Percentiles rank a stretch among this genome's conserved stretches.
phyloP scores from a whole-genome alignment of 768 basidiomycete genomes.

The Pulveroboletus ravenelii region DNA sequence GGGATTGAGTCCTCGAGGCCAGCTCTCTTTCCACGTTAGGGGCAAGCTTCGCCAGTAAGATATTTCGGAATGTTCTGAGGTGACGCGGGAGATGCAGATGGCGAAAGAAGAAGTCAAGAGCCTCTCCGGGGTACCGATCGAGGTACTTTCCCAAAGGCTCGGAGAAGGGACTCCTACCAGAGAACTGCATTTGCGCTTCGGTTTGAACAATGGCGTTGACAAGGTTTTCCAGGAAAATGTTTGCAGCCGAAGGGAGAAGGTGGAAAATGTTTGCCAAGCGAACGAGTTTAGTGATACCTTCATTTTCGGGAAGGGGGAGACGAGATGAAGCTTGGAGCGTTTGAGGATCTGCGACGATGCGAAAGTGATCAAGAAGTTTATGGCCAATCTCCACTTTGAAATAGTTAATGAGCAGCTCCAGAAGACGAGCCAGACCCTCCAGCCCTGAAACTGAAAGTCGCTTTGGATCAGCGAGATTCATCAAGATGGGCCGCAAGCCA shows the following conservation, averaged over 20 bases:
- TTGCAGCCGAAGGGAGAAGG: constrained; percentile 88
- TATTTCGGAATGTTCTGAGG: constrained; percentile 78
- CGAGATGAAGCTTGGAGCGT: constrained; percentile 77
- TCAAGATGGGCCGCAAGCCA: constrained; percentile 91
- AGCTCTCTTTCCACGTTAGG: constrained; percentile 70
- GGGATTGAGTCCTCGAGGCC: constrained; percentile 49
- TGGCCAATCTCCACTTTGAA: constrained; percentile 99
- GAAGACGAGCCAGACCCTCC: constrained; percentile 88
- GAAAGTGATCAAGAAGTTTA: constrained; percentile 95
- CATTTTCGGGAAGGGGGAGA: constrained; percentile 79
- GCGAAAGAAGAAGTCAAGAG: constrained; percentile 78
- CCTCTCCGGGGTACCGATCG: constrained; percentile 83
- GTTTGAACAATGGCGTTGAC: constrained; percentile 86
- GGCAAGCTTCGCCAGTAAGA: constrained; percentile 75
- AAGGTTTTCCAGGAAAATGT: constrained; percentile 86
- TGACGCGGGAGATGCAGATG: constrained; percentile 76
- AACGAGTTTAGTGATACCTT: constrained; percentile 88
- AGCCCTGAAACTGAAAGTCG: constrained; percentile 86
- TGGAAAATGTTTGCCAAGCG: constrained; percentile 98
- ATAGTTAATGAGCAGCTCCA: constrained; percentile 95
- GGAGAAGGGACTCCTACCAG: constrained; percentile 86
- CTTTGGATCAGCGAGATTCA: constrained; percentile 97
- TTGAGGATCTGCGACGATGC: constrained; percentile 84
- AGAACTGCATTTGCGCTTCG: constrained; percentile 88
- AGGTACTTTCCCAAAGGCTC: constrained; percentile 88